A percentile compares a stretch with the other conserved stretches of the same genome.
Evolutionary conservation across 371 early-diverging fungal species (phyloP).

Genomic region (Polyrhizophydium stewartii): DNA sequence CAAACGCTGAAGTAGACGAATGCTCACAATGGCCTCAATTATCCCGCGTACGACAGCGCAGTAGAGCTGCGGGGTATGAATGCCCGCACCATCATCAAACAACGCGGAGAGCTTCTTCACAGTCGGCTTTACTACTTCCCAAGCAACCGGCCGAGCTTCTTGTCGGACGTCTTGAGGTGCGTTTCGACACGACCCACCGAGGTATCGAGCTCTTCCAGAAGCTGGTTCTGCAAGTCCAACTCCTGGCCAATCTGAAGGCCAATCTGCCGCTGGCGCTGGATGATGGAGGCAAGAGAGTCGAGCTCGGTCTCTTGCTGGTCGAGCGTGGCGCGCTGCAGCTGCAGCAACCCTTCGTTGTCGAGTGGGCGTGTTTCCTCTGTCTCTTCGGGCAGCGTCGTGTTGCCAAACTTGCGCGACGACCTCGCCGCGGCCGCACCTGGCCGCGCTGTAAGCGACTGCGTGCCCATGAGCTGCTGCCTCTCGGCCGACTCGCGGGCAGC

Average conservation of each 20-base stretch:
- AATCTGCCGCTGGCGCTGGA: conserved; percentile 76
- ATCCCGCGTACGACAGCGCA: too few species aligned
- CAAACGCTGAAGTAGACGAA: too few species aligned
- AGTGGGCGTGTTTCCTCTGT: conserved; percentile 69
- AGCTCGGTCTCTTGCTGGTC: conserved; percentile 72
- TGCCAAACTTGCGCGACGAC: conserved; percentile 29
- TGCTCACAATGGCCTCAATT: too few species aligned
- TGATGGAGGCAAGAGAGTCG: conserved; percentile 63
- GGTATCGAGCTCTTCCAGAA: conserved; percentile 77
- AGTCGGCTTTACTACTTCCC: conserved; percentile 4
- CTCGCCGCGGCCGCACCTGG: background rate
- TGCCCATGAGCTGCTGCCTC: conserved; percentile 9
- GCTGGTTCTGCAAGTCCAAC: conserved; percentile 77
- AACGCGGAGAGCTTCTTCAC: too few species aligned
- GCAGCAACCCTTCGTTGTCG: conserved; percentile 63
- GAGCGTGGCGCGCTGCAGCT: conserved; percentile 73
- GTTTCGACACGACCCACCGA: conserved; percentile 67
- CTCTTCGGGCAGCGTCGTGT: conserved; percentile 46
- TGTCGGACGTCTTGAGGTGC: conserved; percentile 68
- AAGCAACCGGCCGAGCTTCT: conserved; percentile 65
- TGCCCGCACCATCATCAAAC: too few species aligned
- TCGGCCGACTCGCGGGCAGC: conserved; percentile 1
- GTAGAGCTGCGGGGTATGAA: too few species aligned
- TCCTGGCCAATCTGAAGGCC: conserved; percentile 81
- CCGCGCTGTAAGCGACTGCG: background rate